Evolutionary conservation across 495 filamentous ascomycete genomes (phyloP), one percentile per base, ranked within the genome.

Genomic region (Cercophora scortea): DNA sequence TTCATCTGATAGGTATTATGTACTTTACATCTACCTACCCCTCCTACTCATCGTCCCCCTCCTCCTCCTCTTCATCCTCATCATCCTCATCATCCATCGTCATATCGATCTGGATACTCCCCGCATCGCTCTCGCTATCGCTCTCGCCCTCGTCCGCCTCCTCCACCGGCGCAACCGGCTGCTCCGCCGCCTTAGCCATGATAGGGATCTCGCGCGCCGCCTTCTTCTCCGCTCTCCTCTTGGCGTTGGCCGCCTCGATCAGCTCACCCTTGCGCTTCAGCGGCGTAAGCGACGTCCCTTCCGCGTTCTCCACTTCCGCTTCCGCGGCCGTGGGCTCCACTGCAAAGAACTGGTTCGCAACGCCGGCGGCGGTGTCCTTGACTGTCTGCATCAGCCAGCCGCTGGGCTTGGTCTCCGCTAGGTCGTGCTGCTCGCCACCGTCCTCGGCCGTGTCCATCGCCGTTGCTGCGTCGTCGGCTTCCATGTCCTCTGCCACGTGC

Each of bases 141-240:
- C 50, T 57, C 9, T 67, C 58, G 17, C 55, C 48, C 11, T 66
- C 62, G 32, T 47, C 50, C 16, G 55, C 58, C 1, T 53, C 58
- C 1, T 53, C 54, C 38, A 52, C 45, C 32, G 32, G 10, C 38
- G 45, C 32, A 17, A 13, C 16, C 10, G 34, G 6, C 2, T 47
- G 42, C 44, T 47, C 43, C 10, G 46, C 17, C 8, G 17, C 38
- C 38, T 39, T 45, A 8, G 48, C n/a, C 49, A 35, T 54, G 43
- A 15, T 46, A 70, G 47, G 34, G 19, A 45, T 40, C 18, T 19
- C 6, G 35, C 57, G 6, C 82, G 81, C 80, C 85, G 80, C 42
- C 82, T 74, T 0, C 16, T 16, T 39, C 17, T 56, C 9, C 19
- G 18, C 19, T 18, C 25, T 38, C 16, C 11, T 42, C 32, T 17